phyloP scores from a whole-genome alignment of 768 basidiomycete species.

The Phanerochaete sordida region DNA sequence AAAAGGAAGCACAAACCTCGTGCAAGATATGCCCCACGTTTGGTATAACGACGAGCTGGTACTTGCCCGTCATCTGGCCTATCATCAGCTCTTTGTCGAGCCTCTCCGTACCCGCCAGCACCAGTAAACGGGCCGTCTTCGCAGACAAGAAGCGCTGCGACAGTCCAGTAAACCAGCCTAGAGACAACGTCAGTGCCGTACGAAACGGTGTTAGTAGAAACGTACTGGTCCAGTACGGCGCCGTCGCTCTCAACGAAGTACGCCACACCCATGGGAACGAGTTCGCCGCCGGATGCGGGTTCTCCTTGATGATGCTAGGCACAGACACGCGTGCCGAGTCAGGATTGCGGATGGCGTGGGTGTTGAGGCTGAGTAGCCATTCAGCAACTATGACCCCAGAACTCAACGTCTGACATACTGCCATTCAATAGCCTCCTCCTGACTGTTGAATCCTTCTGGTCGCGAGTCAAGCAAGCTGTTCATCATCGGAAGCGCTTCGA shows the following conservation, averaged over 20 bases:
- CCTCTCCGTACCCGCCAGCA: slow-evolving; percentile 90
- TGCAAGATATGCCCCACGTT: slow-evolving; percentile 93
- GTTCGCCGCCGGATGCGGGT: slow-evolving; percentile 32
- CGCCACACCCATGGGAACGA: slow-evolving; percentile 66
- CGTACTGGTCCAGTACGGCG: slow-evolving; percentile 87
- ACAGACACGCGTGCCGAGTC: slow-evolving; percentile 87
- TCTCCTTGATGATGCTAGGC: slow-evolving; percentile 66
- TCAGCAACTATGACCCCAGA: too few species aligned
- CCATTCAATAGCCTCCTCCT: slow-evolving; percentile 91
- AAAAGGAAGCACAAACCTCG: slow-evolving; percentile 58
- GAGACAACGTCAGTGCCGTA: background rate
- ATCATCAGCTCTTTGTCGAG: slow-evolving; percentile 94
- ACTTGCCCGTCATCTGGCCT: slow-evolving; percentile 81
- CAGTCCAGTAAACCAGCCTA: slow-evolving; percentile 90
- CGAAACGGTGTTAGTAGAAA: slow-evolving; percentile 3
- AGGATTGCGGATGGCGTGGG: slow-evolving; percentile 78
- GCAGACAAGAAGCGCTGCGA: slow-evolving; percentile 76
- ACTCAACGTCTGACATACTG: slow-evolving; percentile 62
- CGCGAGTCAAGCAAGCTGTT: slow-evolving; percentile 79
- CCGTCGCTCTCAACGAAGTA: slow-evolving; percentile 78
- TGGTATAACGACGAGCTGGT: slow-evolving; percentile 85
- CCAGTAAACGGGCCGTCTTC: slow-evolving; percentile 78
- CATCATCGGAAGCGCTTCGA: slow-evolving; percentile 94
- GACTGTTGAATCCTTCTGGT: slow-evolving; percentile 79
- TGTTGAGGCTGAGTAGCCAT: slow-evolving; percentile 81